Base-by-base conservation (phyloP, 495 filamentous ascomycete genomes). In the Corynascus novoguineensis region DNA sequence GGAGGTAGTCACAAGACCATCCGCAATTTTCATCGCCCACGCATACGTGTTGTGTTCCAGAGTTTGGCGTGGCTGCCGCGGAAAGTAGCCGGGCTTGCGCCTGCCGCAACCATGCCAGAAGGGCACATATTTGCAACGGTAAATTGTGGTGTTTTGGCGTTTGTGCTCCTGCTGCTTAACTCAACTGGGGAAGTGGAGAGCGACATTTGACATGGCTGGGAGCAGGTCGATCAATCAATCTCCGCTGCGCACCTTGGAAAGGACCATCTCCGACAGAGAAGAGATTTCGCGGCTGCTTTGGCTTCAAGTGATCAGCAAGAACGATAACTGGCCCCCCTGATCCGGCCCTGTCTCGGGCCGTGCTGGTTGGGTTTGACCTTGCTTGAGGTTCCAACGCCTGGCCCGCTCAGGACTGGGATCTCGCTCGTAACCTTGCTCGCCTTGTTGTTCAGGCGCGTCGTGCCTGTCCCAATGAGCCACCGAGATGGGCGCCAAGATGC, bases 1-100 rank as follows among this genome's bases (percentile, higher is more conserved):
- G 27, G 57, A 55, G 22, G 46, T 14, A 53, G 60, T 63, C 60
- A 63, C 60, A 60, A 53, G 60, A 63, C 60, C 52, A 46, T 21
- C 57, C 52, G 28, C 17, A 29, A 47, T 56, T 60, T 62, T 63
- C 52, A 38, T 52, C 34, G 22, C 53, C 42, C 53, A 15, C n/a
- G 50, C 21, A 7, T 27, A 21, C 42, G 25, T 52, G 54, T 27
- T 31, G 46, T 44, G 55, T 46, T 31, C 49, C 54, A 53, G 49
- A 53, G 48, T 17, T 21, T 41, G 46, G 51, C 55, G 38, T 48
- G 19, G 35, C 56, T 25, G 40, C 44, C 47, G 56, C 50, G 48
- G 55, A 58, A 35, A 55, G 29, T 17, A 48, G 17, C 57, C 50
- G 35, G 21, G 35, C 35, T 38, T 38, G 35, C 34, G n/a, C 5